Conservation (phyloP, 495 filamentous ascomycete genomes). For the Chaetomidium leptoderma region DNA sequence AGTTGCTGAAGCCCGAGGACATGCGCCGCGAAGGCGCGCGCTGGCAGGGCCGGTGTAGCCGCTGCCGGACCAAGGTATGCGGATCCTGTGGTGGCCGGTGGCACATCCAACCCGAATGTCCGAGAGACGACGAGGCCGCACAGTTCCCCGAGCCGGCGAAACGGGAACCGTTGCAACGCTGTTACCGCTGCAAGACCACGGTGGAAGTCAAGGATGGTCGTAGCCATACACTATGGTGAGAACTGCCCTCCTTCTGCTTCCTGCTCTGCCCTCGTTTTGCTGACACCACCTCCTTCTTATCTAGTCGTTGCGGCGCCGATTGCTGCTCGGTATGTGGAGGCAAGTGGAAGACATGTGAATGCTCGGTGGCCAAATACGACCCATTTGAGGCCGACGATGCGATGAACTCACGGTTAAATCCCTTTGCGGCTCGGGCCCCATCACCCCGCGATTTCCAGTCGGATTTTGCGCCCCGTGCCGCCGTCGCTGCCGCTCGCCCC, state of each 20-base stretch:
- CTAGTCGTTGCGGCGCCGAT: slow-evolving; percentile 70
- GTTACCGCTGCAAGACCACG: slow-evolving; percentile 66
- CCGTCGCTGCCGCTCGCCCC: slow-evolving; percentile 24
- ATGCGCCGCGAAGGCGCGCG: slow-evolving; percentile 49
- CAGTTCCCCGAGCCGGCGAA: slow-evolving; percentile 63
- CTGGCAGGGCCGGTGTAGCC: slow-evolving; percentile 58
- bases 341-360: slow-evolving; percentile 79
- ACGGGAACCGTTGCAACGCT: slow-evolving; percentile 70
- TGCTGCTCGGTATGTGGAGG: slow-evolving; percentile 78
- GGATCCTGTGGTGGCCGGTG: slow-evolving; percentile 65
- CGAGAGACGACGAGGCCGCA: slow-evolving; percentile 63
- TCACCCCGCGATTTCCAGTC: slow-evolving; percentile 31
- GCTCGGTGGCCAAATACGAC: slow-evolving; percentile 72
- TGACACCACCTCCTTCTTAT: slow-evolving; percentile 15
- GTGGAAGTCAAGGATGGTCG: slow-evolving; percentile 79
- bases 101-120: slow-evolving; percentile 64
- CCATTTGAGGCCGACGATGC: slow-evolving; percentile 55
- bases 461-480: slow-evolving; percentile 18
- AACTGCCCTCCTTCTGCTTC: slow-evolving; percentile 9
- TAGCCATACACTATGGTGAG: slow-evolving; percentile 81
- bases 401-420: slow-evolving; percentile 23
- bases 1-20: slow-evolving; percentile 67
- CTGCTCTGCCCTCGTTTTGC: slow-evolving; percentile 1
- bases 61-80: slow-evolving; percentile 73
- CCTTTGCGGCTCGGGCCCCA: slow-evolving; percentile 24